Conservation (phyloP, 352 stramenopile genomes). For the Thraustotheca clavata region DNA sequence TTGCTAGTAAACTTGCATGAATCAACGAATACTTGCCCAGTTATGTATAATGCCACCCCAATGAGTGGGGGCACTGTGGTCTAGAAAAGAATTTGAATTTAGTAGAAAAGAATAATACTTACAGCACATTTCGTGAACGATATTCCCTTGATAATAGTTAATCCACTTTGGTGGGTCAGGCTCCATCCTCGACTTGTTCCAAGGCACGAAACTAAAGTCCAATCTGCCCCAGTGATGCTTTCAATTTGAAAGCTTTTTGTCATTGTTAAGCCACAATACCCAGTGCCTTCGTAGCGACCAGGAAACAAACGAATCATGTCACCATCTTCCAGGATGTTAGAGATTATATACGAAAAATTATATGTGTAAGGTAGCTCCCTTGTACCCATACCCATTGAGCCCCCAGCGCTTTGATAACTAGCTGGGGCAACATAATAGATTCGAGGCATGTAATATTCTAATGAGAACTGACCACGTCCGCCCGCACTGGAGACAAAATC, state of each 20-base stretch:
- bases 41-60: not conserved
- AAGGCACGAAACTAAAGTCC: slow-evolving; percentile 1
- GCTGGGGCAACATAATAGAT: slow-evolving; percentile 10
- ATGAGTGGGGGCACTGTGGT: not conserved
- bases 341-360: slow-evolving; percentile 3
- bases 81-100: not conserved
- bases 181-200: not conserved
- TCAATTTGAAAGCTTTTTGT: slow-evolving; percentile 3
- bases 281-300: slow-evolving; percentile 16
- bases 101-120: not conserved
- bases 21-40: not conserved
- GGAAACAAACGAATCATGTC: slow-evolving; percentile 14
- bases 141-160: not conserved
- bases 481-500: not conserved
- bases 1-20: slow-evolving; percentile 1
- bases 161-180: not conserved
- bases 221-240: not conserved
- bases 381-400: not conserved
- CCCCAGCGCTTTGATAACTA: not conserved
- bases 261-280: slow-evolving; percentile 9
- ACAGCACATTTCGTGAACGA: slow-evolving; percentile 7
- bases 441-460: slow-evolving; percentile 7
- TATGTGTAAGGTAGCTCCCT: not conserved
- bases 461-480: not conserved
- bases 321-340: not conserved